A percentile compares a stretch with the other conserved stretches of the same genome.
phyloP scores from a whole-genome alignment of 495 filamentous ascomycete genomes.

The Arthonia radiata region DNA sequence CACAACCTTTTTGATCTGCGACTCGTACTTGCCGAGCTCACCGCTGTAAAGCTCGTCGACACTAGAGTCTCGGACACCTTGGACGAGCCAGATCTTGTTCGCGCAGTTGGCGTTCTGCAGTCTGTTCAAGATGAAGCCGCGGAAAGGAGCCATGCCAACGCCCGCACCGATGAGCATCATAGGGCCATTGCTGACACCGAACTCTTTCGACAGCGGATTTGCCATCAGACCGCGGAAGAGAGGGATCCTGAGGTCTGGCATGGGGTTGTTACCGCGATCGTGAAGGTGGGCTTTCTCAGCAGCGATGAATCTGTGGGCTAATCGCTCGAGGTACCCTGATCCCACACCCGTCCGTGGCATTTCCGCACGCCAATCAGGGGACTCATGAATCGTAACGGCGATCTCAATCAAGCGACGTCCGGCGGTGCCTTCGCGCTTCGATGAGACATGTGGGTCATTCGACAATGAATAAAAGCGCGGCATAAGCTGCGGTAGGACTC shows the following conservation, averaged over 20 bases:
- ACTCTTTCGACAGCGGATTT: constrained; percentile 77
- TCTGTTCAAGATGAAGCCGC: constrained; percentile 86
- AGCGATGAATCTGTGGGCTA: constrained; percentile 42
- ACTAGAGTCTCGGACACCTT: constrained; percentile 79
- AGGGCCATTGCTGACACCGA: constrained; percentile 57
- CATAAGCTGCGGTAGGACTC: constrained; percentile 67
- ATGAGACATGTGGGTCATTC: constrained; percentile 76
- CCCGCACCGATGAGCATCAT: constrained; percentile 96
- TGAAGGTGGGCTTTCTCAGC: constrained; percentile 28
- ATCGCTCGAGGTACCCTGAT: constrained; percentile 32
- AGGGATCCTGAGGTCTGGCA: constrained; percentile 46
- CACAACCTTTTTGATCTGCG: constrained; percentile 79
- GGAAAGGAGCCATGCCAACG: constrained; percentile 89
- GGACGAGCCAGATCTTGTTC: constrained; percentile 98
- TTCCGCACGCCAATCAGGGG: constrained; percentile 39
- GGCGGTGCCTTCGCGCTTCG: constrained; percentile 34
- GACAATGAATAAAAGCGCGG: constrained; percentile 95
- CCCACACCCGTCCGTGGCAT: constrained; percentile 16
- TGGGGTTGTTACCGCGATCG: constrained; percentile 2
- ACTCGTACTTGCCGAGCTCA: constrained; percentile 86
- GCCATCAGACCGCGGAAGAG: constrained; percentile 99
- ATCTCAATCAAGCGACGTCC: constrained; percentile 74
- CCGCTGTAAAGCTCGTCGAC: constrained; percentile 90
- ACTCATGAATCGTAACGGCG: constrained; percentile 82
- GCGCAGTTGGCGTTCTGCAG: constrained; percentile 90